Evolutionary conservation across 2,329 filamentous ascomycete species (phyloP), one percentile per base, ranked within the genome.

Genomic region (Atkinsonella texensis): DNA sequence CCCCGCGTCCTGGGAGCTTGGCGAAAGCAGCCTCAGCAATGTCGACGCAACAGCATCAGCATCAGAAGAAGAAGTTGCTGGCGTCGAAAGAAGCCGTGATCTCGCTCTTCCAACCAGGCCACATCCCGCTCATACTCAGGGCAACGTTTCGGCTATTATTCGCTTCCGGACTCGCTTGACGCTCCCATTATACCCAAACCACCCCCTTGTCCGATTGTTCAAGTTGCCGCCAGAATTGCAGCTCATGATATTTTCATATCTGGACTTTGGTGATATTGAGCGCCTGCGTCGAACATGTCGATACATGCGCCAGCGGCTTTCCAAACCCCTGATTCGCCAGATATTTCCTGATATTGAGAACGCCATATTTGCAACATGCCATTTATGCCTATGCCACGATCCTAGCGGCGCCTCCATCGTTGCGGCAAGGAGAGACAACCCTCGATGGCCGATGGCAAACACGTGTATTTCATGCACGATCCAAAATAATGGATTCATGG

Each of bases 261-360:
- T 73, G 46, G 62, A 62, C 50, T 72, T 74, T 50, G 70, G 67
- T 43, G 67, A 73, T 56, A 62, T 74, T 23, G 65, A 71, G 55
- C 63, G 65, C n/a, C 60, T 74, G 12, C 67, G 72, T 15, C 62
- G 65, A 18, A 72, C 70, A 15, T 72, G 67, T 57, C 65, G 60
- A 41, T 62, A 62, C 54, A 64, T 70, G 49, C 66, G 64, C 46
- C 50, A 57, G 31, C 59, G 66, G 13, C 63, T 72, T 31, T 66
- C 59, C 18, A 67, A 68, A 5, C 52, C 60, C 9, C 61, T 67
- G 39, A 59, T 74, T 9, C 65, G 65, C 39, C 57, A 58, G 42
- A 59, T 72, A 23, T 66, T 72, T 50, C 68, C 66, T 12, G 54
- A 61, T 17, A 60, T 67, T 35, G 55, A 58, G 48, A 57, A 38